Conservation (phyloP, 176 grass and related monocot genomes). For the Phyllostachys edulis region DNA sequence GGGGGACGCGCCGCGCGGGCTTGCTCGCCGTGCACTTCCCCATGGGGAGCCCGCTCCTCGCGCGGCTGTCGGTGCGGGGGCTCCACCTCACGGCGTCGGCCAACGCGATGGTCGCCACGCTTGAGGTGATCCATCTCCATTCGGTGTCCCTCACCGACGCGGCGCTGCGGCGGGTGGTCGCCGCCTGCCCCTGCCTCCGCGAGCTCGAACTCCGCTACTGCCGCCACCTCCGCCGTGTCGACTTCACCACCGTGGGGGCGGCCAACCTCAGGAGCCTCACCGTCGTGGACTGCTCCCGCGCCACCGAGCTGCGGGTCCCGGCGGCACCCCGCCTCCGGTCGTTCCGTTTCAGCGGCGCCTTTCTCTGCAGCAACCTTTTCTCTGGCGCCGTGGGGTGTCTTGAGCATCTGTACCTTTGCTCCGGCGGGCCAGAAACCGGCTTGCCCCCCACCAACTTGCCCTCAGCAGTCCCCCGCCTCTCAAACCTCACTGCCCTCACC, state of each 20-base stretch:
- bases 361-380: slow-evolving; percentile 55
- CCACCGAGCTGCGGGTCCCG: slow-evolving; percentile 48
- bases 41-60: slow-evolving; percentile 52
- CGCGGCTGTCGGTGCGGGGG: slow-evolving; percentile 56
- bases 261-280: slow-evolving; percentile 66
- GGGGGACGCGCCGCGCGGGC: slow-evolving; percentile 17
- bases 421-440: slow-evolving; percentile 42
- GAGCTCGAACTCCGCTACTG: slow-evolving; percentile 67
- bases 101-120: slow-evolving; percentile 49
- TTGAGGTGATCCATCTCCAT: slow-evolving; percentile 69
- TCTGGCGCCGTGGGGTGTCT: not conserved
- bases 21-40: slow-evolving; percentile 55
- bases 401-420: slow-evolving; percentile 67
- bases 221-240: slow-evolving; percentile 57
- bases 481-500: slow-evolving; percentile 65
- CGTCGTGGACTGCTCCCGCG: slow-evolving; percentile 71
- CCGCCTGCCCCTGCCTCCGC: slow-evolving; percentile 60
- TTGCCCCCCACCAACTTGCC: slow-evolving; percentile 55
- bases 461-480: slow-evolving; percentile 27
- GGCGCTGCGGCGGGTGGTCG: slow-evolving; percentile 55
- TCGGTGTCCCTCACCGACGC: slow-evolving; percentile 57
- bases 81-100: slow-evolving; percentile 51
- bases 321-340: slow-evolving; percentile 49
- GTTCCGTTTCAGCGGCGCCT: slow-evolving; percentile 62
- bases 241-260: slow-evolving; percentile 41